Base-by-base conservation (phyloP, 2,329 filamentous ascomycete species). In the Neofusicoccum kwambonambiense region DNA sequence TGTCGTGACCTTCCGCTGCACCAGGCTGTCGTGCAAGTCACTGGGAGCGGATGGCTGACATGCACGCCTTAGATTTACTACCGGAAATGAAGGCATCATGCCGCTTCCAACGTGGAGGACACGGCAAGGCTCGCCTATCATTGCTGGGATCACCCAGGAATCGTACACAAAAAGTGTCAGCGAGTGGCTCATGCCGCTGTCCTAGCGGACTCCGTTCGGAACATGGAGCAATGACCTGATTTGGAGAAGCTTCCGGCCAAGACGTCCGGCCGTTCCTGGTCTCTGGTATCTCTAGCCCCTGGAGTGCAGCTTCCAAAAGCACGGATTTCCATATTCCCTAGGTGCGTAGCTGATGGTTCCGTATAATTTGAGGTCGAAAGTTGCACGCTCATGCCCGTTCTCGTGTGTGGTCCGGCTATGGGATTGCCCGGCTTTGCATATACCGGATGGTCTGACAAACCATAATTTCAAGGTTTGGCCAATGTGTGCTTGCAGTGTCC, bases 1-100 rank as follows among this genome's bases (percentile, higher is more conserved):
- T 71, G 79, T 67, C 34, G 42, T 52, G 37, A 39, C 47, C n/a
- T 41, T 42, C 27, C 9, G 49, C 50, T 17, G n/a, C 13, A 60
- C 19, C 34, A 35, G 49, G 12, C 37, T n/a, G 17, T 7, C 27
- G 50, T 58, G 41, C 42, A 45, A n/a, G 15, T 13, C n/a, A 41
- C 19, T 44, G 51, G 27, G n/a, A n/a, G 37, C 31, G 3, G 22
- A 17, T 13, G n/a, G 13, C 64, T 77, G 45, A 77, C 68, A 65
- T 31, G 27, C 54, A 39, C 3, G 35, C 49, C 64, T 37, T 69
- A 82, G 79, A 78, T 82, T 64, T 82, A 81, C 69, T 82, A 82
- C 70, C 77, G 80, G 54, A 82, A 82, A 69, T 81, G 71, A 69
- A 60, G 13, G 57, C 7, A 4, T 15, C 5, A 8, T 5, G 8